A percentile compares a stretch with the other conserved stretches of the same genome.
These are phyloP conservation scores for Terfezia claveryi DNA, from an alignment of 495 filamentous ascomycete species.

Conservation along the genomic window DNA sequence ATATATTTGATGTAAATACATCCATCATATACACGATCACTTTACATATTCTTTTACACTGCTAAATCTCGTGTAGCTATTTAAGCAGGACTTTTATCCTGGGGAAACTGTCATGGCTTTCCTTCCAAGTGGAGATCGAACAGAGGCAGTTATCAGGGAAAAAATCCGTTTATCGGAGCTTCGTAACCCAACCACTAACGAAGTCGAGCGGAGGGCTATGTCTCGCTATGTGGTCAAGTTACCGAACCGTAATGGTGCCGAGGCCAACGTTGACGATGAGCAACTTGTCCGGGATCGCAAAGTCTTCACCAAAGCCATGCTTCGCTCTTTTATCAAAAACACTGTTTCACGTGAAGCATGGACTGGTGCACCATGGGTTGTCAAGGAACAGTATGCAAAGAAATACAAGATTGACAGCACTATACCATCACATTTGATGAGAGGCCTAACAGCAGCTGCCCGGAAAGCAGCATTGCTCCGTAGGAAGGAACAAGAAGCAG, in stretches of 20 bases:
- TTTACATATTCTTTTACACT: not conserved
- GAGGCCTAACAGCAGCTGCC: conserved; percentile 55
- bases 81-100: conserved; percentile 82
- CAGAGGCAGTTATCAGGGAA: conserved; percentile 61
- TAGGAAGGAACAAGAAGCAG: conserved; percentile 39
- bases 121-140: conserved; percentile 43
- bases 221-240: conserved; percentile 64
- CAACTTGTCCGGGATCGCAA: conserved; percentile 76
- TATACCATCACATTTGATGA: conserved; percentile 61
- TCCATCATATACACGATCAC: not conserved
- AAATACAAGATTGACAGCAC: conserved; percentile 65
- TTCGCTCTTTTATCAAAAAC: conserved; percentile 87
- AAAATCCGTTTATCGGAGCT: conserved; percentile 57
- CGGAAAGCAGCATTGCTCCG: conserved; percentile 45
- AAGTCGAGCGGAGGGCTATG: conserved; percentile 29
- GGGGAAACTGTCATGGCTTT: conserved; percentile 66
- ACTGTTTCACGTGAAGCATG: conserved; percentile 77
- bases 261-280: conserved; percentile 50
- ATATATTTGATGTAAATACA: conserved; percentile 37
- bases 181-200: conserved; percentile 20
- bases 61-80: conserved; percentile 36
- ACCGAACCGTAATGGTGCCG: conserved; percentile 42
- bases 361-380: conserved; percentile 87
- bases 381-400: conserved; percentile 66
- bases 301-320: conserved; percentile 82